Evolutionary conservation across 352 stramenopile species (phyloP), one percentile per base, ranked within the genome.

Genomic region (Phytopythium mirpurense): DNA sequence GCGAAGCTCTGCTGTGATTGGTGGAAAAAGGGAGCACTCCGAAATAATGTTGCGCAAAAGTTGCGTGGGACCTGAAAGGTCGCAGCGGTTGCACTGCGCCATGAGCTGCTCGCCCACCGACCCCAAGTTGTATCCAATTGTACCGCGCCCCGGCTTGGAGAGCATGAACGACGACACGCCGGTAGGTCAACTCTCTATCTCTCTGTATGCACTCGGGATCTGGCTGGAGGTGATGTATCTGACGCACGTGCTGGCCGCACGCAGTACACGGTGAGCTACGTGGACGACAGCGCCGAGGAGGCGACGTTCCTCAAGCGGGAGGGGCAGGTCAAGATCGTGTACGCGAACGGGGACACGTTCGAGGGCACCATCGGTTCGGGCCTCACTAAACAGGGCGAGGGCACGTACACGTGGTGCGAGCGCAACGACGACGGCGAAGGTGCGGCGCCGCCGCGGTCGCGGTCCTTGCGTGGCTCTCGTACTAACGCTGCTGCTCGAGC

Each of bases 311-410:
- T 97, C 55, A 80, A 73, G 43, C 72, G 87, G 15, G 73, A 92
- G 36, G 90, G 90, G 21, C 68, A 87, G 32, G 86, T 93, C 54
- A 86, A 84, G 55, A 91, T 96, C 62, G 86, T 79, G 23, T 98
- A 98, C 60, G 57, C 79, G 10, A 96, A 96, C 54, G 87, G 90
- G 43, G 83, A 93, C 58, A 93, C 80, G n/a, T 98, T 93, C 54
- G 90, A 96, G 74, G 91, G 90, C 19, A 65, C 65, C 1, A 90
- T 97, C 43, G 84, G 87, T 36, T 61, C 61, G 9, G 72, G 93
- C 19, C 73, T 70, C 29, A 62, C 89, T 36, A 97, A 96, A 63
- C 83, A 96, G 32, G 90, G 90, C 0, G 60, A 78, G 12, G 86
- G 86, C 14, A 95, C 88, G 51, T 97, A 96, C 66, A 88, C 72